A percentile compares a stretch with the other conserved stretches of the same genome.
Conservation (phyloP, 352 stramenopile genomes). For the Pythium brachiatum region DNA sequence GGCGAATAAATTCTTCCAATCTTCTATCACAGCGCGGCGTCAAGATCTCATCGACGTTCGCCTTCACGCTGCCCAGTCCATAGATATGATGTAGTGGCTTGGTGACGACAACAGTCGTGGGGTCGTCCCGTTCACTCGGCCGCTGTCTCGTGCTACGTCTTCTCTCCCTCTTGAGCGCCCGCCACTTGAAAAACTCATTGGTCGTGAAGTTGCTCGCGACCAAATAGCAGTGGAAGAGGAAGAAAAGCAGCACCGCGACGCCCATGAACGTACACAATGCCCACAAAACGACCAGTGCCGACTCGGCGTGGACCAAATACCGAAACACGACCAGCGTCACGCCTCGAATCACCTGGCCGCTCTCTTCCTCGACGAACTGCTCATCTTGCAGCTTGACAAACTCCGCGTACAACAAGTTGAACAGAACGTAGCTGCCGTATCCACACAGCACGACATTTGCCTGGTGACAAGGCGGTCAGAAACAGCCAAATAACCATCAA, state of each 20-base stretch:
- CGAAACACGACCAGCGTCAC: constrained; percentile 40
- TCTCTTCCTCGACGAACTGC: constrained; percentile 43
- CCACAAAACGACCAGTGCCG: constrained; percentile 40
- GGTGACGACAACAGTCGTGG: background rate
- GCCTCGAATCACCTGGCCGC: constrained; percentile 32
- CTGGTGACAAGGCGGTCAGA: constrained; percentile 19
- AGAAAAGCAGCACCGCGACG: constrained; percentile 45
- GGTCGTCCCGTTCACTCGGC: background rate
- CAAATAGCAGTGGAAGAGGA: constrained; percentile 52
- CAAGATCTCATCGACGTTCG: constrained; percentile 20
- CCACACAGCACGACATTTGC: constrained; percentile 44
- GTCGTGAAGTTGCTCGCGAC: constrained; percentile 57
- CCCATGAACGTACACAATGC: constrained; percentile 52
- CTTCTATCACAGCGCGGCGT: constrained; percentile 16
- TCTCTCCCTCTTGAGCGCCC: constrained; percentile 16
- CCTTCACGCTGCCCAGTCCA: constrained; percentile 8
- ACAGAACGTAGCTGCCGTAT: constrained; percentile 57
- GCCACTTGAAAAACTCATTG: constrained; percentile 77
- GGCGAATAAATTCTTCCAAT: constrained; percentile 10
- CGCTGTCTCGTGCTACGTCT: background rate
- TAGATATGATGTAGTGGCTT: constrained; percentile 16
- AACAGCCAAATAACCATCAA: background rate
- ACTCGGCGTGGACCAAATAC: constrained; percentile 51
- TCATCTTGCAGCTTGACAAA: constrained; percentile 38
- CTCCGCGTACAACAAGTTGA: constrained; percentile 39